These are phyloP conservation scores for Tylopilus microsporus DNA, from an alignment of 1,284 basidiomycete genomes.

Conservation along the genomic window DNA sequence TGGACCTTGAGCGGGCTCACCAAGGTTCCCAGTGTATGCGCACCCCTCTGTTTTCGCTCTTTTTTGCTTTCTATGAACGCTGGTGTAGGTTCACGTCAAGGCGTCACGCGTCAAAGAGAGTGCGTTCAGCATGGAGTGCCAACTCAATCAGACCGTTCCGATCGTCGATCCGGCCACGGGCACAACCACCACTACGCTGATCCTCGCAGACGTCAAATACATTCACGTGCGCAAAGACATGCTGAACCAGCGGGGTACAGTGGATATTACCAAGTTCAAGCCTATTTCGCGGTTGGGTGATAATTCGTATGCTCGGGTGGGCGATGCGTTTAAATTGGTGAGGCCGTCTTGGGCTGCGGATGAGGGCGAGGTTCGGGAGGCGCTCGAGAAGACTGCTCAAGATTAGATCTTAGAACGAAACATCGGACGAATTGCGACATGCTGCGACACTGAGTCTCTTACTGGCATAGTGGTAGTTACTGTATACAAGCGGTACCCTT, in stretches of 20 bases:
- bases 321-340: conserved; percentile 10
- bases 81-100: conserved; percentile 43
- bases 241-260: conserved; percentile 26
- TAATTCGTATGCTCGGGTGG: conserved; percentile 40
- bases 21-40: conserved; percentile 45
- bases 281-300: conserved; percentile 56
- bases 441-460: too few relatives aligned
- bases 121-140: conserved; percentile 67
- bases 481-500: too few relatives aligned
- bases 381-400: neutral
- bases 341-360: conserved; percentile 4
- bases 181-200: conserved; percentile 37
- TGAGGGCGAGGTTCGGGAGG: neutral
- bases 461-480: too few relatives aligned
- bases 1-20: conserved; percentile 65
- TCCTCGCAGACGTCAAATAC: conserved; percentile 53
- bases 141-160: conserved; percentile 43
- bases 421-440: too few relatives aligned
- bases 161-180: conserved; percentile 38
- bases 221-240: conserved; percentile 59
- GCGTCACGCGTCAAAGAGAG: conserved; percentile 64
- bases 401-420: neutral
- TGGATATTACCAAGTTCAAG: conserved; percentile 51
- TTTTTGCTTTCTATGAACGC: neutral
- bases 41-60: neutral